These are phyloP conservation scores for Hirsutella thompsonii DNA, from an alignment of 2,329 filamentous ascomycete genomes.

Conservation along the genomic window DNA sequence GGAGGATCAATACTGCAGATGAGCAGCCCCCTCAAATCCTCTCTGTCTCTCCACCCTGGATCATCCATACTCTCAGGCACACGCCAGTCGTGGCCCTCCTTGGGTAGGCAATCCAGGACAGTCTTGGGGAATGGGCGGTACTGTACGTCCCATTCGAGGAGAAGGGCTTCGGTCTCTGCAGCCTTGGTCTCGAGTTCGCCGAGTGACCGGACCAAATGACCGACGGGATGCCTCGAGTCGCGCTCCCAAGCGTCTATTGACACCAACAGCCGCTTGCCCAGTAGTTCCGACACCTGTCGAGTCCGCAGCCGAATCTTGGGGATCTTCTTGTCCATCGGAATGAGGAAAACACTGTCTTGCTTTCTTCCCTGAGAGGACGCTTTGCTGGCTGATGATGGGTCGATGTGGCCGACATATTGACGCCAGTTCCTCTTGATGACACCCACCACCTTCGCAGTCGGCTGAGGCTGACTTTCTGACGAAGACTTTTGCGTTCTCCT, in stretches of 20 bases:
- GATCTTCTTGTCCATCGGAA: conserved; percentile 96
- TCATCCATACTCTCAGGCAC: conserved; percentile 72
- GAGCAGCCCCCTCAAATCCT: conserved; percentile 72
- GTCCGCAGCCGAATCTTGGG: conserved; percentile 93
- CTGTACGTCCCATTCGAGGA: conserved; percentile 94
- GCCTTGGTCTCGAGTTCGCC: conserved; percentile 93
- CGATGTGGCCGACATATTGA: conserved; percentile 93
- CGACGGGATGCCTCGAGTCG: conserved; percentile 82
- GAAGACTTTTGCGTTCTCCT: conserved; percentile 69
- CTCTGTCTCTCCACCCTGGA: conserved; percentile 73
- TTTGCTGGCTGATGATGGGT: conserved; percentile 69
- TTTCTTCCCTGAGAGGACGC: conserved; percentile 64
- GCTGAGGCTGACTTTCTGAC: conserved; percentile 67
- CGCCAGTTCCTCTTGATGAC: conserved; percentile 94
- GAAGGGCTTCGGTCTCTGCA: conserved; percentile 89
- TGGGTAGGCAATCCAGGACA: conserved; percentile 82
- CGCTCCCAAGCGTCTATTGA: conserved; percentile 94
- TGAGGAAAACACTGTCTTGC: conserved; percentile 85
- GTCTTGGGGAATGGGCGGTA: conserved; percentile 95
- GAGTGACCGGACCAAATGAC: conserved; percentile 85
- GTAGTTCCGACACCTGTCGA: conserved; percentile 73
- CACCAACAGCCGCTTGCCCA: conserved; percentile 84
- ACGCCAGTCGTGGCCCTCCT: conserved; percentile 86
- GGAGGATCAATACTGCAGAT: conserved; percentile 97
- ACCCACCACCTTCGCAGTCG: conserved; percentile 84